These are phyloP conservation scores for Diaporthe sp. DNA, from an alignment of 2,329 filamentous ascomycete species.

Conservation along the genomic window DNA sequence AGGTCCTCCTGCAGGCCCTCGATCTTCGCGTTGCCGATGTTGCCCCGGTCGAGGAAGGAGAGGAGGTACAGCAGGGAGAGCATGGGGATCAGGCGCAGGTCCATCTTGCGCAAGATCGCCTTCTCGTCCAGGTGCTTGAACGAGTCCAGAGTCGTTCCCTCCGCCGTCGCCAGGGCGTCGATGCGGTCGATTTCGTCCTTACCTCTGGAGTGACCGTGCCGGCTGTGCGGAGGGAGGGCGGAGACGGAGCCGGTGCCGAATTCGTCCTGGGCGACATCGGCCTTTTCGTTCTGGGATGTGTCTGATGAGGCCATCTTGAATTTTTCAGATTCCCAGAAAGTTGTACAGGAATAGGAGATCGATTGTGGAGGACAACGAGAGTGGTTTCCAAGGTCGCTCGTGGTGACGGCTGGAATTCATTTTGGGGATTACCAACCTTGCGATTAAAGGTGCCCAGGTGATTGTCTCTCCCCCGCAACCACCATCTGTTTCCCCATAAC, in stretches of 20 bases:
- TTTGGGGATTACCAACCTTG: neutral
- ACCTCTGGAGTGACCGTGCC: neutral
- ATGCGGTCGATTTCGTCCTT: slow-evolving; percentile 42
- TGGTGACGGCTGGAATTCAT: neutral
- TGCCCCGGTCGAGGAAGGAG: slow-evolving; percentile 77
- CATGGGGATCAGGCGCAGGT: slow-evolving; percentile 69
- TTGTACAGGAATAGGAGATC: neutral
- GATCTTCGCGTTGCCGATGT: slow-evolving; percentile 78
- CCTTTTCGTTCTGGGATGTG: slow-evolving; percentile 31
- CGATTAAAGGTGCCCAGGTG: neutral
- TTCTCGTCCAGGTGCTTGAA: slow-evolving; percentile 66
- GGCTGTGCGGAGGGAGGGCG: neutral
- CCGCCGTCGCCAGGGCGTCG: slow-evolving; percentile 40
- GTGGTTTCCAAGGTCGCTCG: neutral
- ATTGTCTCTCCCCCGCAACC: slow-evolving; percentile 6
- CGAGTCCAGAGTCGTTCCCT: slow-evolving; percentile 42
- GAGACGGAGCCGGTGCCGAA: slow-evolving; percentile 5
- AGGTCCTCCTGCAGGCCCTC: slow-evolving; percentile 67
- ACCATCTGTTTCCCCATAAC: neutral
- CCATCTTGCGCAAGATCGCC: slow-evolving; percentile 71
- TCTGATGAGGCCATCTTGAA: slow-evolving; percentile 22
- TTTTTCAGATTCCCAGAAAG: too few species aligned
- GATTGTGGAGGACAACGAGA: neutral
- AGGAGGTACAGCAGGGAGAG: slow-evolving; percentile 78
- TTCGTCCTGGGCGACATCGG: slow-evolving; percentile 36